Conservation (phyloP, 768 basidiomycete species). For the Inosperma sp. region DNA sequence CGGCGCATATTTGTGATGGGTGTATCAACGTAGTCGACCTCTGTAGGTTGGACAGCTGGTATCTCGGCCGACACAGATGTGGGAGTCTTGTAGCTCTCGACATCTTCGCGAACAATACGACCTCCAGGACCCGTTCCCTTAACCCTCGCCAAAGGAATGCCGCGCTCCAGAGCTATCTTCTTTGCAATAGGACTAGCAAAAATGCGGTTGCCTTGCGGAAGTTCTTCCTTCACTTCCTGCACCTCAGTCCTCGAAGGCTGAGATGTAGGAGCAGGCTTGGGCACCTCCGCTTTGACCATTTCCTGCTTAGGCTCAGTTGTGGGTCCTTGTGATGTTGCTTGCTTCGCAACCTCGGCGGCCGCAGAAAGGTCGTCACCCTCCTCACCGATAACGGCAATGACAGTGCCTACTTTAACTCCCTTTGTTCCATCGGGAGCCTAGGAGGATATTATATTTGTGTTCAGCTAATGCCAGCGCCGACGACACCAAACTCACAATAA, state of each 20-base stretch:
- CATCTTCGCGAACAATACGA: slow-evolving; percentile 90
- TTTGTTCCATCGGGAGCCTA: slow-evolving; percentile 87
- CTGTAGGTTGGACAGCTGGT: slow-evolving; percentile 42
- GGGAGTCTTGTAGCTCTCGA: slow-evolving; percentile 78
- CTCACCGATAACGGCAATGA: slow-evolving; percentile 90
- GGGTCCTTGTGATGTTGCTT: slow-evolving; percentile 44
- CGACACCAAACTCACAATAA: slow-evolving; percentile 61
- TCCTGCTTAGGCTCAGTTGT: slow-evolving; percentile 39
- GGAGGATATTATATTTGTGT: slow-evolving; percentile 10
- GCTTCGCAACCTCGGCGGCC: slow-evolving; percentile 66
- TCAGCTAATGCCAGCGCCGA: neutral
- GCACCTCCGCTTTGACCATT: slow-evolving; percentile 18
- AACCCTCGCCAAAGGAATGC: slow-evolving; percentile 83
- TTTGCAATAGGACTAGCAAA: slow-evolving; percentile 96
- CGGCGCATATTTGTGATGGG: slow-evolving; percentile 94
- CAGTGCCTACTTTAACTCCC: slow-evolving; percentile 77
- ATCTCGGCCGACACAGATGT: slow-evolving; percentile 40
- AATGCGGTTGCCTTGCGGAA: slow-evolving; percentile 72
- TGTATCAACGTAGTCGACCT: slow-evolving; percentile 82
- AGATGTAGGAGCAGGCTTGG: slow-evolving; percentile 24
- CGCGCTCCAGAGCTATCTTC: slow-evolving; percentile 92
- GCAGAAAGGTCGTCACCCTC: slow-evolving; percentile 92
- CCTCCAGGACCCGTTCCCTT: slow-evolving; percentile 94
- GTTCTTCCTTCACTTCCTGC: slow-evolving; percentile 43
- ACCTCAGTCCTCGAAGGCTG: slow-evolving; percentile 23